Percentiles rank a stretch among this genome's conserved stretches.
Evolutionary conservation across 2,329 filamentous ascomycete species (phyloP).

Genomic region (Fragosphaeria purpurea): DNA sequence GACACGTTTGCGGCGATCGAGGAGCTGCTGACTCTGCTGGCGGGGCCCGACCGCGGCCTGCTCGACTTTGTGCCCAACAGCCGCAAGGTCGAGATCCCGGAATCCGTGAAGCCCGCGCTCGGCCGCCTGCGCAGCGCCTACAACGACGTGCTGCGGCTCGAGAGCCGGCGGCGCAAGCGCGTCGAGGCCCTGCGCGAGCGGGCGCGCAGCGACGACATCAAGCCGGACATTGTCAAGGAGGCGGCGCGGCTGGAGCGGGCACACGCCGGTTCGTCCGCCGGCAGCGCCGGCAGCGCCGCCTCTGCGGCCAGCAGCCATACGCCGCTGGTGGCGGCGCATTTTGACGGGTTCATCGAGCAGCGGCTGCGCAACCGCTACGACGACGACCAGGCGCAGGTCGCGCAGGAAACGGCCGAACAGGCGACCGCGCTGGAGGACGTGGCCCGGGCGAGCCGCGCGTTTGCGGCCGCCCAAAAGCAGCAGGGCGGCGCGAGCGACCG

Average conservation of each 20-base stretch:
- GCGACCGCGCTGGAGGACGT: constrained; percentile 59
- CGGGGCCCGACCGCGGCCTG: constrained; percentile 68
- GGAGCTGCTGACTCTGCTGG: constrained; percentile 63
- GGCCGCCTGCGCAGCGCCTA: constrained; percentile 67
- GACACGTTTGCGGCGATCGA: constrained; percentile 72
- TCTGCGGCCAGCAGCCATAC: no score
- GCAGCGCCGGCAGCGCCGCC: no score
- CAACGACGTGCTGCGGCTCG: constrained; percentile 76
- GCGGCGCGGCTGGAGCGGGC: constrained; percentile 76
- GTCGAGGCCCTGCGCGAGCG: constrained; percentile 72
- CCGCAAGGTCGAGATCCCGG: constrained; percentile 65
- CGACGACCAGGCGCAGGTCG: constrained; percentile 59
- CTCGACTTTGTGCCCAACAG: constrained; percentile 87
- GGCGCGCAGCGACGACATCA: constrained; percentile 79
- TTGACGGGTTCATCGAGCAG: constrained; percentile 82
- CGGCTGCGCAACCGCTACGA: constrained; percentile 70
- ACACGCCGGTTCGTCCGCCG: constrained; percentile 70
- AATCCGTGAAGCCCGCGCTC: constrained; percentile 69
- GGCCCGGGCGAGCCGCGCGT: constrained; percentile 66
- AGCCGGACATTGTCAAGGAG: constrained; percentile 71
- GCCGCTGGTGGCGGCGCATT: constrained; percentile 62
- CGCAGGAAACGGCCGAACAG: constrained; percentile 67
- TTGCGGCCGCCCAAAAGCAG: constrained; percentile 56
- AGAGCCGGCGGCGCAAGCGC: constrained; percentile 69
- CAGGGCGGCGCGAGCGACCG: constrained; percentile 50